Evolutionary conservation across 495 filamentous ascomycete species (phyloP), one percentile per base, ranked within the genome.

Genomic region (Penicillium egyptiacum): DNA sequence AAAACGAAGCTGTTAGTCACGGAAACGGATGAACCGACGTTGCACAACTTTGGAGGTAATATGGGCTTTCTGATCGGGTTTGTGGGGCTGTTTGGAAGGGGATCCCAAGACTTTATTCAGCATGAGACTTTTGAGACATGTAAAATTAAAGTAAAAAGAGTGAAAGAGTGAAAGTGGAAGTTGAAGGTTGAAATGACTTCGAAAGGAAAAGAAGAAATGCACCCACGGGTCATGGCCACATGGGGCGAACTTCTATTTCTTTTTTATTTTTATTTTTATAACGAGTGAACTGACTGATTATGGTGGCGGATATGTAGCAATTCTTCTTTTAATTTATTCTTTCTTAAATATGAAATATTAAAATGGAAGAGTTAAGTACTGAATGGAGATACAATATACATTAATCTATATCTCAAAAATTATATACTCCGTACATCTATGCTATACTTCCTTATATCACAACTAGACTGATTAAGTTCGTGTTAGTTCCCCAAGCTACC

Each of bases 1-100:
- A 53, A 58, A 54, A 61, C 39, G 56, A 74, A 75, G 66, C 68
- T 77, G 71, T 78, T 78, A 78, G 75, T 78, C 74, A 78, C 72
- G 66, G 70, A 78, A 67, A 62, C 41, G 66, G 56, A 50, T 60
- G 65, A 63, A 41, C 70, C 70, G 64, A 60, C 58, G 63, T 72
- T 59, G 63, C 48, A 55, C 57, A 51, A 50, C 30, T 26, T 22
- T n/a, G 26, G 45, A 52, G 47, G 58, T 50, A 53, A 54, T 35
- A 19, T 47, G 54, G 54, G 49, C 52, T 53, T 41, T 37, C 53
- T 45, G 43, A 28, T 28, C 39, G 43, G 23, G 4, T 46, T 46
- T 1, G 42, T 16, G 17, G 23, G n/a, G n/a, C n/a, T n/a, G n/a
- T 9, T 28, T 7, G 9, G 19, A 19, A n/a, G n/a, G 3, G 14